phyloP scores from a whole-genome alignment of 2,329 filamentous ascomycete species.

The Colletotrichum australisinense region DNA sequence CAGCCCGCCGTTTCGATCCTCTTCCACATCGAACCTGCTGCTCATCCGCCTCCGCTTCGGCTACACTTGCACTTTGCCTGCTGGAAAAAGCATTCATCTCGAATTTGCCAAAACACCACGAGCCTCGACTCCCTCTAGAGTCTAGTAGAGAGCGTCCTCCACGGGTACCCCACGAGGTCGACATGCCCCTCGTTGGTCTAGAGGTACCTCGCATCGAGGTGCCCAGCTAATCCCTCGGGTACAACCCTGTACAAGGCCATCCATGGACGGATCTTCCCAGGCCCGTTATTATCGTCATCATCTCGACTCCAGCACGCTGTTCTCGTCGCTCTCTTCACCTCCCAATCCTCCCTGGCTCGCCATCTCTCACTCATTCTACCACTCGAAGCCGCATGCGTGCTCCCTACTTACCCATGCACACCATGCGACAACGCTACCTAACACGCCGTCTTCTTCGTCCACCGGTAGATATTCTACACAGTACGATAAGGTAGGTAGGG shows the following conservation, averaged over 20 bases:
- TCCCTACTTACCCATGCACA: neutral
- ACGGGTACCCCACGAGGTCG: neutral
- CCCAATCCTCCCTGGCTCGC: neutral
- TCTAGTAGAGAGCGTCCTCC: neutral
- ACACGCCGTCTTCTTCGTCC: neutral
- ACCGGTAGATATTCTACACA: neutral
- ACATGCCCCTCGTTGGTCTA: neutral
- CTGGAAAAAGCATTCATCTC: neutral
- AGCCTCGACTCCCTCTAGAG: neutral
- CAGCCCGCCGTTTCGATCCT: constrained; percentile 1
- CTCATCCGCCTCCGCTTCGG: neutral
- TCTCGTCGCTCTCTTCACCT: neutral
- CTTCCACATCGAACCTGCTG: neutral
- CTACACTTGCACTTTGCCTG: neutral
- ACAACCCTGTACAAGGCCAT: neutral
- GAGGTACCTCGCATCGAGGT: neutral
- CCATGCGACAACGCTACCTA: neutral
- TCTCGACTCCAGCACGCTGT: neutral
- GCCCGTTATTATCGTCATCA: neutral
- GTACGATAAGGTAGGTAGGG: neutral
- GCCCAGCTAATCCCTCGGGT: neutral
- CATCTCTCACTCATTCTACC: neutral
- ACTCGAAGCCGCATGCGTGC: neutral
- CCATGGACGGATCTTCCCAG: neutral
- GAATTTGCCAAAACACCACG: neutral